Evolutionary conservation across 805 yeast genomes (phyloP).

Genomic region (Phaffomyces thermotolerans): DNA sequence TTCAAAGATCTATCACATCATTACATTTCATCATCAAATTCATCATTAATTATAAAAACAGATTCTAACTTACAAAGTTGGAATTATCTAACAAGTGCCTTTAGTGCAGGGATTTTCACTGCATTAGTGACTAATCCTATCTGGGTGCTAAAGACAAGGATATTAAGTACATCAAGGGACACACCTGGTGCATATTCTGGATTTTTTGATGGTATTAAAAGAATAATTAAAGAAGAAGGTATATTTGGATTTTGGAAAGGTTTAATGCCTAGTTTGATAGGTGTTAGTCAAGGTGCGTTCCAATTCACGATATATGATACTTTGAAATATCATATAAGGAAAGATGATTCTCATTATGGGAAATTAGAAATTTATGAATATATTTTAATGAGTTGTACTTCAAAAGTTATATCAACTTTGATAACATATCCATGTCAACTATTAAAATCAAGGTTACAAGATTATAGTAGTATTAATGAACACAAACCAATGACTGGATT

Average conservation of each 20-base stretch:
- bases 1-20: conserved; percentile 37
- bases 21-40: conserved; percentile 8
- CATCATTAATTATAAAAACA: conserved; percentile 2
- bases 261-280: conserved; percentile 63
- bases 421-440: conserved; percentile 81
- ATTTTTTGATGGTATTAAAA: conserved; percentile 44
- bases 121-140: conserved; percentile 81
- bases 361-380: conserved; percentile 47
- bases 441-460: conserved; percentile 68
- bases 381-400: conserved; percentile 54
- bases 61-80: conserved; percentile 33
- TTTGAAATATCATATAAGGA: conserved; percentile 39
- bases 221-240: conserved; percentile 51
- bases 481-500: conserved; percentile 27
- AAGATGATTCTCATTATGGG: conserved; percentile 13
- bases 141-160: conserved; percentile 92
- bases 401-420: conserved; percentile 63
- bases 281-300: conserved; percentile 83
- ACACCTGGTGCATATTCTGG: conserved; percentile 51
- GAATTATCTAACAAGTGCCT: conserved; percentile 48
- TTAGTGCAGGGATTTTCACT: conserved; percentile 69
- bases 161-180: conserved; percentile 31
- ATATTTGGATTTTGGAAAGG: conserved; percentile 64
- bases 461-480: conserved; percentile 27
- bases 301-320: conserved; percentile 85